These are phyloP conservation scores for Miscanthus lutarioriparius DNA, from an alignment of 176 grass and related monocot species.

Conservation along the genomic window DNA sequence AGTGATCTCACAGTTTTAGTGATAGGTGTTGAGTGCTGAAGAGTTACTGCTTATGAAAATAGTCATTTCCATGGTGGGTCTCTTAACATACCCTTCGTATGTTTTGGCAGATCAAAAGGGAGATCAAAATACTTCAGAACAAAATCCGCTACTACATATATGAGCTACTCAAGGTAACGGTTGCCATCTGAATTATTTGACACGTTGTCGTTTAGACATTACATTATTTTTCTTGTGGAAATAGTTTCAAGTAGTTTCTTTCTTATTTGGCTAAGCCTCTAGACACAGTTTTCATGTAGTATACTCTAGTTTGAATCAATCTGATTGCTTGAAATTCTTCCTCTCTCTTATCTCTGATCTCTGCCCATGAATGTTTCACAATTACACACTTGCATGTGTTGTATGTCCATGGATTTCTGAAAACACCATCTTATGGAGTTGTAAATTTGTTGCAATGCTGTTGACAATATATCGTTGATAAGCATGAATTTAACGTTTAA, in stretches of 20 bases:
- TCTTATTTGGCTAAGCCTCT: slow-evolving; percentile 9
- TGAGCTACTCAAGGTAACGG: slow-evolving; percentile 90
- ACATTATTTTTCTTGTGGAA: slow-evolving; percentile 14
- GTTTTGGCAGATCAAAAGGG: slow-evolving; percentile 92
- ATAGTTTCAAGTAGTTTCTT: slow-evolving; percentile 14
- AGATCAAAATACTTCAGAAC: slow-evolving; percentile 99
- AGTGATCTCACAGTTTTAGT: neutral
- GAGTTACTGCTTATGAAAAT: neutral
- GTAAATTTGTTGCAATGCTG: slow-evolving; percentile 3
- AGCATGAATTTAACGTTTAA: neutral
- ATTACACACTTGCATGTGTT: neutral
- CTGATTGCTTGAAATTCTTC: neutral
- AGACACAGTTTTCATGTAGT: neutral
- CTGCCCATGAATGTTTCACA: neutral
- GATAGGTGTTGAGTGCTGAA: neutral
- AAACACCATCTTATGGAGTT: slow-evolving; percentile 15
- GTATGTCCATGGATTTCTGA: slow-evolving; percentile 23
- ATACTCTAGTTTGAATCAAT: neutral
- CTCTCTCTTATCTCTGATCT: neutral
- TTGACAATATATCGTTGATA: neutral
- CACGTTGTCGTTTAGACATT: neutral
- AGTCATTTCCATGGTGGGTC: neutral
- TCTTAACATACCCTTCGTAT: slow-evolving; percentile 13
- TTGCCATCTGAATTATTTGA: slow-evolving; percentile 13
- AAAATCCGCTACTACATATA: slow-evolving; percentile 98